phyloP scores from a whole-genome alignment of 805 yeast species.

The Kregervanrija delftensis region DNA sequence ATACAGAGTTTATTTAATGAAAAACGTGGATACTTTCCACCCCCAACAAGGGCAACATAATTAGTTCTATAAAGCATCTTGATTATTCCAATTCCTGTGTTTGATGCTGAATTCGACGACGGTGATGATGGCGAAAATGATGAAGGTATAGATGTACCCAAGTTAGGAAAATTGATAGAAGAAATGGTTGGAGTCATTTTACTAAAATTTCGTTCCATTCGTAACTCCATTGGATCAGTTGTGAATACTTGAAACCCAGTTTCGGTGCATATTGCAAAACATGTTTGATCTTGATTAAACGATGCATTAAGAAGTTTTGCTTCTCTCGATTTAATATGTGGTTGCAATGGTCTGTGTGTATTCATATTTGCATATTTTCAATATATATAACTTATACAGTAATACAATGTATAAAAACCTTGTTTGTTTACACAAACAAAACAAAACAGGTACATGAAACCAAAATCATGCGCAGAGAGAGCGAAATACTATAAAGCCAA shows the following conservation, averaged over 20 bases:
- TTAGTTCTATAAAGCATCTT: constrained; percentile 87
- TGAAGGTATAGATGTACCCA: too few species aligned
- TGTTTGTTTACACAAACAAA: neutral
- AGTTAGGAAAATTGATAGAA: too few species aligned
- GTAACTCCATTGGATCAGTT: constrained; percentile 76
- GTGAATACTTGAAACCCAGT: constrained; percentile 80
- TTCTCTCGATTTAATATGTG: constrained; percentile 13
- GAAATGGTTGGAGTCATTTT: neutral
- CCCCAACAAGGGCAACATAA: constrained; percentile 85
- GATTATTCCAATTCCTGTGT: constrained; percentile 63
- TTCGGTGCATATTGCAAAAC: constrained; percentile 80
- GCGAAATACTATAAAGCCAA: neutral
- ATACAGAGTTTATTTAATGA: constrained; percentile 75
- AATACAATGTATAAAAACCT: too few species aligned
- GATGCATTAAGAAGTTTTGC: constrained; percentile 47
- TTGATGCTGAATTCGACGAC: neutral
- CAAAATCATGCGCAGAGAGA: neutral
- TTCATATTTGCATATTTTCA: constrained; percentile 19
- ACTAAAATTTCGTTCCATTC: constrained; percentile 52
- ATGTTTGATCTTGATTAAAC: constrained; percentile 86
- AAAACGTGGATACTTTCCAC: constrained; percentile 73
- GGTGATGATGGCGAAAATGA: too few species aligned
- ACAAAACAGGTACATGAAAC: neutral
- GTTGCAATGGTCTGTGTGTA: constrained; percentile 25
- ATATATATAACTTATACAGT: too few species aligned